Evolutionary conservation across 2,329 filamentous ascomycete genomes (phyloP), one percentile per base, ranked within the genome.

Genomic region (Gaeumannomyces tritici): DNA sequence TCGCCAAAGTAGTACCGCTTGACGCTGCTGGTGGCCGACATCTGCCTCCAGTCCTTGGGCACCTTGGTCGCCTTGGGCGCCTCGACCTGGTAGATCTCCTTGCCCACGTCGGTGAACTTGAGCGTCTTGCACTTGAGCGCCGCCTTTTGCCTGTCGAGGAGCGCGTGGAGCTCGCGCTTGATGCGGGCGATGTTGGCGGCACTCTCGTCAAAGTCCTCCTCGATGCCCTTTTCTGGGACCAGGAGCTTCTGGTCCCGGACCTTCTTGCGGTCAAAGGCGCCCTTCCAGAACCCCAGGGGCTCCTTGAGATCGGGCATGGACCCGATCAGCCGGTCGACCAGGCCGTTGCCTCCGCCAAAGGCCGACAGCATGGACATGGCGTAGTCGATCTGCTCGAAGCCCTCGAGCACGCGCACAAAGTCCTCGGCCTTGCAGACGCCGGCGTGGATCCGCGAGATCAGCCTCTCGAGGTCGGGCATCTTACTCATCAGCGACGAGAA

Each of bases 301-400:
- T 86, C 82, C 26, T 81, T 81, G 3, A 99, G 83, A 70, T 96
- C 84, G 0, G 95, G 95, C 92, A 99, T 96, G 0, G 88, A 83
- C 0, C 84, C 77, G 56, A 98, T 86, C 54, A 99, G 83, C 61
- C 92, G 87, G 63, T 92, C 90, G 55, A 99, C 89, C 3, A 98
- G 82, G 2, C 91, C 90, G 60, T 91, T 88, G 2, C 89, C 90
- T n/a, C 87, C 84, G 61, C 88, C 85, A 68, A 90, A 89, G 11
- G 87, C 82, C 58, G 83, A 81, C 1, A 98, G 82, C 27, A 98
- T 81, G 61, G 86, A 84, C 82, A 96, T 91, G 0, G 93, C 96
- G 73, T 96, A 95, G 66, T 97, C 92, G 57, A 99, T 98, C 74
- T 97, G 93, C 77, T 98, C 95, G 68, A 97, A 99, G 0, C 95